Evolutionary conservation across 495 filamentous ascomycete species (phyloP).

Genomic region (Lasiosphaeriaceae sp.): DNA sequence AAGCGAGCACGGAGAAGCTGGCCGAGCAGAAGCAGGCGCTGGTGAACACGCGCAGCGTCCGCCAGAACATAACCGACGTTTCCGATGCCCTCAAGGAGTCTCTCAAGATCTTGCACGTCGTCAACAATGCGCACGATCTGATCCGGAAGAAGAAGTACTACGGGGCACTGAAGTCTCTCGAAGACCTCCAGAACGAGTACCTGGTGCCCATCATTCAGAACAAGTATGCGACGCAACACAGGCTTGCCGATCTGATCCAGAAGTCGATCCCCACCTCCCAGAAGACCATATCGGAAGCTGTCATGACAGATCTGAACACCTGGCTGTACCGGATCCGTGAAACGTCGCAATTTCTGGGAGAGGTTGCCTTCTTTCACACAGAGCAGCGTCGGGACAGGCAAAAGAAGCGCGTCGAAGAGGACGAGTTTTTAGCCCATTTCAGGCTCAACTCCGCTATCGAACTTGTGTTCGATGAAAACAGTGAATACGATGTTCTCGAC

Average conservation of each 20-base stretch:
- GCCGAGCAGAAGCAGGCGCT: conserved; percentile 91
- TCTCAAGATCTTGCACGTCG: conserved; percentile 82
- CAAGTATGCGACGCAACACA: conserved; percentile 87
- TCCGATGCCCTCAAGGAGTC: conserved; percentile 84
- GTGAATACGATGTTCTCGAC: conserved; percentile 90
- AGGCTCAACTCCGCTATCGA: conserved; percentile 96
- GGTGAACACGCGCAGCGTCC: conserved; percentile 83
- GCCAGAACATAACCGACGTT: conserved; percentile 97
- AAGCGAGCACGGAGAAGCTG: conserved; percentile 89
- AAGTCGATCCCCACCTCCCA: conserved; percentile 90
- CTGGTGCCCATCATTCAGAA: conserved; percentile 57
- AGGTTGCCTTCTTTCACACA: conserved; percentile 96
- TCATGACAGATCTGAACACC: conserved; percentile 95
- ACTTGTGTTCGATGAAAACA: conserved; percentile 87
- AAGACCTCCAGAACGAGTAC: conserved; percentile 95
- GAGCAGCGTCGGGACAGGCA: conserved; percentile 80
- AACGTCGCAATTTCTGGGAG: conserved; percentile 89
- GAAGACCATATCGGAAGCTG: conserved; percentile 87
- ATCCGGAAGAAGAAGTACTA: conserved; percentile 91
- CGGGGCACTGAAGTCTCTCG: conserved; percentile 84
- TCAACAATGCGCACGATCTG: conserved; percentile 92
- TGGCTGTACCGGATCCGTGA: conserved; percentile 97
- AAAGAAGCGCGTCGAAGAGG: conserved; percentile 69
- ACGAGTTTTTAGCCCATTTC: conserved; percentile 70
- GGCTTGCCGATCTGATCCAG: conserved; percentile 93